A percentile compares a stretch with the other conserved stretches of the same genome.
Conservation (phyloP, 805 yeast genomes). For the Spathaspora hagerdaliae region DNA sequence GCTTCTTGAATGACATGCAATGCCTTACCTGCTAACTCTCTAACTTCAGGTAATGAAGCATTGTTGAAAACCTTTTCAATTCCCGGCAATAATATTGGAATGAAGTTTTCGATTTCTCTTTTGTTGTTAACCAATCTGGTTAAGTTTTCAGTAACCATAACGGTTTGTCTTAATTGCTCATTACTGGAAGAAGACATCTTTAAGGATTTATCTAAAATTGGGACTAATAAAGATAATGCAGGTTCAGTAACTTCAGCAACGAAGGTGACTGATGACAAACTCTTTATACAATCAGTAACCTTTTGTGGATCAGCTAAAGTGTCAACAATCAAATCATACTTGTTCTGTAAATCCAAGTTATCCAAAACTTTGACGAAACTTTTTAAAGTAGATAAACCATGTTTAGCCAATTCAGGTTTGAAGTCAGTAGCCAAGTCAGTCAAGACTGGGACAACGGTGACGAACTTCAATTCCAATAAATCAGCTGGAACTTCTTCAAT, state of each 20-base stretch:
- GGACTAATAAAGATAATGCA: conserved; percentile 83
- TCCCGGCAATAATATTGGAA: conserved; percentile 89
- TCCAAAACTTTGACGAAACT: conserved; percentile 79
- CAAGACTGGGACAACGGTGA: conserved; percentile 73
- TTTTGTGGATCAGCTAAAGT: conserved; percentile 88
- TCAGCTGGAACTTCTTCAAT: conserved; percentile 81
- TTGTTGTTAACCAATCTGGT: conserved; percentile 93
- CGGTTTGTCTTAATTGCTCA: conserved; percentile 95
- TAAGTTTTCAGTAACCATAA: conserved; percentile 90
- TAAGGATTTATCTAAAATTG: conserved; percentile 85
- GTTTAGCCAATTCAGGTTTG: conserved; percentile 91
- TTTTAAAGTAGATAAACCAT: conserved; percentile 68
- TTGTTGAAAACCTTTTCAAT: conserved; percentile 81
- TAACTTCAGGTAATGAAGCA: conserved; percentile 94
- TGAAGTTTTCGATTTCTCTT: conserved; percentile 81
- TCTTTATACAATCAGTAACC: conserved; percentile 84
- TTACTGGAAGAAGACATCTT: conserved; percentile 86
- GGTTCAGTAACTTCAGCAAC: conserved; percentile 99
- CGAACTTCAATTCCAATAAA: conserved; percentile 76
- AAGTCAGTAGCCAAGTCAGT: conserved; percentile 92
- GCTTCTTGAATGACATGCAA: conserved; percentile 78
- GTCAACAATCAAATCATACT: conserved; percentile 75
- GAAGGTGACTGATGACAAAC: conserved; percentile 89
- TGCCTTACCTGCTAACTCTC: conserved; percentile 90
- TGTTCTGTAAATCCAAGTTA: conserved; percentile 85